Evolutionary conservation across 768 basidiomycete genomes (phyloP), one percentile per base, ranked within the genome.

Genomic region (Imleria badia): DNA sequence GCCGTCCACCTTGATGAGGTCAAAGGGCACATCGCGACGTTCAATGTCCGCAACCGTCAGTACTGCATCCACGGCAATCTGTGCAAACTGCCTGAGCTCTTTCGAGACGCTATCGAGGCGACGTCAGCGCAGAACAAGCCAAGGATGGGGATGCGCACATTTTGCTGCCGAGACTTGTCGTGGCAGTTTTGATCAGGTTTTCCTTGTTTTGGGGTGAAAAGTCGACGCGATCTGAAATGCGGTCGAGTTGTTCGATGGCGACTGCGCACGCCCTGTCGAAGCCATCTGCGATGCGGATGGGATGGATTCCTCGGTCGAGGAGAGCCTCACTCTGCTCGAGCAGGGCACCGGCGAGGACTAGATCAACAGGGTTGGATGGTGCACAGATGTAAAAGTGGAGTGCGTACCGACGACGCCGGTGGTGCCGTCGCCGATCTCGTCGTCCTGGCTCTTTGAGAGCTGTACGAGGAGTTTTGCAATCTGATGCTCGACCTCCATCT

Each of bases 401-500:
- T 48, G 82, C 93, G 67, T 69, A 96, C 95, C 95, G 59, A 98
- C 97, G 55, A 99, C 97, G 71, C 97, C 97, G 29, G 97, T 98
- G 7, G 97, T 98, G 55, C 97, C 97, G 74, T 99, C 97, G 23
- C 97, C 97, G 69, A 99, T 96, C 77, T 99, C 97, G 72, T 99
- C 97, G 71, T 99, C 97, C 76, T 99, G 97, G 70, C 91, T 94
- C 78, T 95, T 96, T 17, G 93, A 95, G 39, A 98, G 79, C 67
- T 98, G 91, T 2, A 99, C 97, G 33, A 99, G 82, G 42, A 99
- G 82, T 75, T 97, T 99, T 55, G 97, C 97, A 66, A 99, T 96
- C 76, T 96, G 96, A 70, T 99, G 96, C 66, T 98, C 96, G 48
- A 98, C 95, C 72, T 97, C 93, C 94, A 99, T 98, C 77, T 98